Evolutionary conservation across 345 rosid genomes (phyloP).

Genomic region (Ceriops zippeliana): DNA sequence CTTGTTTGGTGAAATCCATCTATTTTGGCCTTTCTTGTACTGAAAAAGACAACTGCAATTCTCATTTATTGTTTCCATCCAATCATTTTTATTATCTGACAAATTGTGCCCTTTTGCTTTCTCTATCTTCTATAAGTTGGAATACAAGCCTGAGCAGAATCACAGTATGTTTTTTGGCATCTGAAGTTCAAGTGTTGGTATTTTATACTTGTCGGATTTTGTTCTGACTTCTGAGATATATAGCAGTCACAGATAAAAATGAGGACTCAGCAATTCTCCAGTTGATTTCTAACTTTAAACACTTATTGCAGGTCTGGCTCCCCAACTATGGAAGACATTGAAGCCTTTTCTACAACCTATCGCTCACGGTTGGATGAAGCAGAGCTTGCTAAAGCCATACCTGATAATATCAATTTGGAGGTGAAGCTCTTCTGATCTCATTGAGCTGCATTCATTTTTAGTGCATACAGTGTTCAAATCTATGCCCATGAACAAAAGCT

Average conservation of each 20-base stretch:
- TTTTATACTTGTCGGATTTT: neutral
- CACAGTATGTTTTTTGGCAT: neutral
- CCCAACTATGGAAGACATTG: slow-evolving; percentile 72
- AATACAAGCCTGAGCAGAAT: neutral
- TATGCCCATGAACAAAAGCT: neutral
- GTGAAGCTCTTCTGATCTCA: slow-evolving; percentile 27
- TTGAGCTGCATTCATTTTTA: neutral
- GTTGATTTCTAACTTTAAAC: slow-evolving; percentile 17
- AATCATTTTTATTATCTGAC: neutral
- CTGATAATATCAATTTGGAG: slow-evolving; percentile 64
- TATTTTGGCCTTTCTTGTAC: neutral
- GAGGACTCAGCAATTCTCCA: neutral
- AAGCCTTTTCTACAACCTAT: slow-evolving; percentile 63
- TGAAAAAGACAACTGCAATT: neutral
- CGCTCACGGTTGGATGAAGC: slow-evolving; percentile 65
- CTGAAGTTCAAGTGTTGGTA: neutral
- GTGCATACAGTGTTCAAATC: too few relatives aligned
- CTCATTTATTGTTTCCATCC: neutral
- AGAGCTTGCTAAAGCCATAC: slow-evolving; percentile 57
- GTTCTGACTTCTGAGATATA: too few relatives aligned
- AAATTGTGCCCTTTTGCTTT: neutral
- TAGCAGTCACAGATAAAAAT: too few relatives aligned
- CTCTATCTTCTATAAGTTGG: neutral
- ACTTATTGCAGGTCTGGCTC: slow-evolving; percentile 54
- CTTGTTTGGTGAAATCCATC: neutral